Base-by-base conservation (phyloP, 129 eudicot species). In the Apium graveolens region DNA sequence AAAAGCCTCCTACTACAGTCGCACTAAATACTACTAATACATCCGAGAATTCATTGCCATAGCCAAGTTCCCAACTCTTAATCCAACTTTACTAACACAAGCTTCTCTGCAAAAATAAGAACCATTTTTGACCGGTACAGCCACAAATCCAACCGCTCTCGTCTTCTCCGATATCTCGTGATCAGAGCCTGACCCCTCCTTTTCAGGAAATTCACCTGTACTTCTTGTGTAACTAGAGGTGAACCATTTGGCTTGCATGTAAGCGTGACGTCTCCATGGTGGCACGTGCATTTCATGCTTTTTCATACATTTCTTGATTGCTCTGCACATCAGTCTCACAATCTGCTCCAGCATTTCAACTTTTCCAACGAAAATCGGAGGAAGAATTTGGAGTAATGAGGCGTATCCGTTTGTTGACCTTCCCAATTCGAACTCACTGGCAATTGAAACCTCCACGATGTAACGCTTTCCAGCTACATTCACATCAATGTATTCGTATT, bases 401-500 rank as follows among this genome's bases (percentile, higher is more conserved):
- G 82, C 39, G 86, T 88, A 92, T 53, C 27, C 41, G 12, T 17
- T 26, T 1, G 90, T 85, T 39, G 91, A 89, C 12, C 91, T 81
- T 0, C 94, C 99, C 39, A 90, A 90, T 37, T 85, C 85, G 75
- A 95, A 91, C 78, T 95, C 94, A 60, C 80, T 87, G 12, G 86
- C 82, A 0, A 89, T 82, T 32, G 79, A 87, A 42, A 87, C 57
- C 35, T 86, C 88, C 21, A 95, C 29, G 11, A 92, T 83, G 88
- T 88, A 91, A 35, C 97, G 90, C 27, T 39, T 81, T 39, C 85
- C 84, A 1, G 43, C 76, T 2, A 81, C 72, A 4, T 79, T 89
- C 1, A 95, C 83, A 76, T 95, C 99, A 11, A 95, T 63, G 84
- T 91, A 95, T 69, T 95, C 94, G 74, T 91, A 85, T 44, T 81